phyloP scores from a whole-genome alignment of 208 protist genomes.

The Trypanosomatidae sp. region DNA sequence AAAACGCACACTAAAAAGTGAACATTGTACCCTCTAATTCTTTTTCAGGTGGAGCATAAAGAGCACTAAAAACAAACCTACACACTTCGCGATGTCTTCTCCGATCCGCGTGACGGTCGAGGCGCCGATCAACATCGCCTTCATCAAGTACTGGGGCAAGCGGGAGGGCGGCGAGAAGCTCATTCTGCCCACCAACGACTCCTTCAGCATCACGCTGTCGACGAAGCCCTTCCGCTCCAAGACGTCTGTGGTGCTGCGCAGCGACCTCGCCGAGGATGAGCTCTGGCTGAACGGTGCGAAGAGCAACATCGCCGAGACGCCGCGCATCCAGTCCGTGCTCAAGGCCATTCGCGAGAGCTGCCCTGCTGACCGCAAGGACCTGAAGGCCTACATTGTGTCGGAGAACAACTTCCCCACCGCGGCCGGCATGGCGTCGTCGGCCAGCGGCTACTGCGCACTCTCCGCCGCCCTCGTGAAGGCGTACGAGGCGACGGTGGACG shows the following conservation, averaged over 20 bases:
- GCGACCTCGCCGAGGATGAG: slow-evolving; percentile 71
- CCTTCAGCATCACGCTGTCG: slow-evolving; percentile 96
- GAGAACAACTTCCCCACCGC: slow-evolving; percentile 99
- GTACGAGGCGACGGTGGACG: slow-evolving; percentile 67
- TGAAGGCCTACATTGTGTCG: slow-evolving; percentile 93
- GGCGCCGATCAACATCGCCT: slow-evolving; percentile 99
- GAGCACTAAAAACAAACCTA: not conserved
- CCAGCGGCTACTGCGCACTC: slow-evolving; percentile 97
- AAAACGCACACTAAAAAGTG: no score
- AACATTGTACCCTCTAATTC: no score
- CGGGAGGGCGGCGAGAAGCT: slow-evolving; percentile 93
- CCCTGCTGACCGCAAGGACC: slow-evolving; percentile 36
- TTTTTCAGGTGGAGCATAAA: not conserved
- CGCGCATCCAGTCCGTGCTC: slow-evolving; percentile 84
- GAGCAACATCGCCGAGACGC: slow-evolving; percentile 60
- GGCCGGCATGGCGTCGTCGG: slow-evolving; percentile 98
- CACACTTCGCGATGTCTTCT: slow-evolving; percentile 19
- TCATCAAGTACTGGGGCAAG: slow-evolving; percentile 99
- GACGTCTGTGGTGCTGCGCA: slow-evolving; percentile 91
- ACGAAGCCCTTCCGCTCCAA: slow-evolving; percentile 93
- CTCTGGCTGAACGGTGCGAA: slow-evolving; percentile 96
- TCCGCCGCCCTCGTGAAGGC: slow-evolving; percentile 82
- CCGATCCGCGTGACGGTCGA: slow-evolving; percentile 81
- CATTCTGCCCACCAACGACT: slow-evolving; percentile 96
- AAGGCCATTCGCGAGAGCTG: slow-evolving; percentile 47